Base-by-base conservation (phyloP, 2,329 filamentous ascomycete genomes). In the Nothophaeocryptopus gaeumannii region DNA sequence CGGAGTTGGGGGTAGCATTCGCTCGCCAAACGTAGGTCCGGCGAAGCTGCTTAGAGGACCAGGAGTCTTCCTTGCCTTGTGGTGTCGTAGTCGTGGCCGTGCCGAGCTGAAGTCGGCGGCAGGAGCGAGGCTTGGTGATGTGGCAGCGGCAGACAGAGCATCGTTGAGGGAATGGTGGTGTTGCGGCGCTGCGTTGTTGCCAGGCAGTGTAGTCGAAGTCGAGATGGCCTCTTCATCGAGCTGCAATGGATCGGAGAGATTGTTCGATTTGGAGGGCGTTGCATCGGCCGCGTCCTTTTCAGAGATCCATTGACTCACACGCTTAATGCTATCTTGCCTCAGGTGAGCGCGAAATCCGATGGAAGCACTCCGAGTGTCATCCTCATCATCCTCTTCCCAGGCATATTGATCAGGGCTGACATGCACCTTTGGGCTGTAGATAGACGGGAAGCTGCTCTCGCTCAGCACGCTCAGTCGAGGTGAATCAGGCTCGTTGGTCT, bases 231-330 rank as follows among this genome's bases (percentile, higher is more conserved):
- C 57, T 8, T 45, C 40, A 20, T 35, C 48, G 36, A 43, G 15
- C 15, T 47, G 50, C 15, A 60, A 30, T 2, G 56, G 59, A 16
- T 60, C 51, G n/a, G 61, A 58, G 26, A 62, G 55, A 16, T 45
- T 48, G 35, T 60, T 62, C 4, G 59, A 58, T 47, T 62, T 66
- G 5, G 65, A 65, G 8, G 65, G 65, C 34, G 65, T 66, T 4
- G 54, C 50, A n/a, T 60, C 58, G 31, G 47, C 44, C 10, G 42
- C 54, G 16, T 63, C 56, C 12, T 58, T 53, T 12, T 63, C 63
- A n/a, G 62, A 57, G n/a, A 69, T 67, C 67, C 67, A 69, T 36
- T 64, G 62, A 40, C 60, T 69, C 35, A 69, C 67, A 10, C 66
- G 61, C 29, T 63, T 66, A 50, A 67, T 67, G 54, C 66, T 68